Base-by-base conservation (phyloP, 257 asterid species). In the Primulina eburnea region DNA sequence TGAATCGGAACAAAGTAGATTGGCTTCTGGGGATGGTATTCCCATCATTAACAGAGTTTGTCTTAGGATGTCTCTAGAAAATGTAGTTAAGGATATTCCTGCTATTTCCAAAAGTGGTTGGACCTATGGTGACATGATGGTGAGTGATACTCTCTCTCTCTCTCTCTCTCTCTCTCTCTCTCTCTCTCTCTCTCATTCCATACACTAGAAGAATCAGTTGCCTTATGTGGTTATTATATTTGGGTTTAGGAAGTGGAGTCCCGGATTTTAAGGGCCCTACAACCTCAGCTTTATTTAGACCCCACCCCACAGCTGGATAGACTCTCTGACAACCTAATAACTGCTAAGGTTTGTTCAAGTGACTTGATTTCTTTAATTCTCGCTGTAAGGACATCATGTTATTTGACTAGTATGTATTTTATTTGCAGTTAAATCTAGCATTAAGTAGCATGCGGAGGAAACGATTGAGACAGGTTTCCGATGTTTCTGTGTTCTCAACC, bases 51-150 rank as follows among this genome's bases (percentile, higher is more conserved):
- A 76, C 66, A 91, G 83, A 82, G 88, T 91, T 47, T 67, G 77
- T 75, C 95, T 94, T 60, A 89, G 80, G 79, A 87, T 94, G 96
- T 91, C 96, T 12, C 79, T 94, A 66, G 99, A 94, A 77, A 94
- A 89, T 79, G 86, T 94, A 71, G 96, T 94, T 62, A 89, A 90
- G 90, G 99, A 94, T 86, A 86, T 94, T 71, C 96, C 96, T 7
- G 72, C 86, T 60, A 86, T 91, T 75, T 88, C 95, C 55, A 88
- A 93, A 28, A 81, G 76, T 79, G 84, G 80, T 80, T 94, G 99
- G 99, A 88, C 97, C 37, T 94, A 94, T 67, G 99, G 99, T 81
- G 99, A 94, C 84, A 77, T 94, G 75, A 91, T 94, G 99, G 99
- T 91, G 78, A 79, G 95, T 79, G 68, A 68, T 72, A 53, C 71